These are phyloP conservation scores for Neurospora sp. DNA, from an alignment of 495 filamentous ascomycete genomes.

Conservation along the genomic window DNA sequence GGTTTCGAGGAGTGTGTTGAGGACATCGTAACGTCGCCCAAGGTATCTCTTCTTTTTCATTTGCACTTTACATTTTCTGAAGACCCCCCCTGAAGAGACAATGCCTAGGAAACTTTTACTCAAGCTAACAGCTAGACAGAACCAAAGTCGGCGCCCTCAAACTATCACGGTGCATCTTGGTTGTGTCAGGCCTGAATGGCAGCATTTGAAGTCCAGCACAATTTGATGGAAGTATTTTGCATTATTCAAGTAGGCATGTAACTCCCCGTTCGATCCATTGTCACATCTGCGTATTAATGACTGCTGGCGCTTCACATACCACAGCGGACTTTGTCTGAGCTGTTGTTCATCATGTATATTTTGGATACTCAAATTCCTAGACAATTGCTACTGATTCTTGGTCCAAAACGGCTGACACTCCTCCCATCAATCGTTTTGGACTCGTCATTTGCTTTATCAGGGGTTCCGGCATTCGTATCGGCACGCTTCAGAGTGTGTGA, in stretches of 20 bases:
- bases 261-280: neutral
- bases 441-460: no score
- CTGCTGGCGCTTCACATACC: neutral
- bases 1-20: neutral
- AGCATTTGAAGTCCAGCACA: neutral
- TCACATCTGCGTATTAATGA: neutral
- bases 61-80: neutral
- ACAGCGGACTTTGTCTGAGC: neutral
- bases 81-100: neutral
- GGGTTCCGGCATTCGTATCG: no score
- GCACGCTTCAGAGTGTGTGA: no score
- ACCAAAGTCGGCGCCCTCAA: neutral
- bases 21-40: neutral
- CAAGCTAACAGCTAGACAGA: neutral
- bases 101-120: neutral
- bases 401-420: neutral
- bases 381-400: neutral
- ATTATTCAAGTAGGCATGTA: neutral
- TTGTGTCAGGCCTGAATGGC: neutral
- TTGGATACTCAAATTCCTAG: neutral
- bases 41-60: neutral
- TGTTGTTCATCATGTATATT: neutral
- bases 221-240: neutral
- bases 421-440: fast-evolving
- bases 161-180: neutral